Conservation (phyloP, 2,329 filamentous ascomycete genomes). For the Oidium heveae region DNA sequence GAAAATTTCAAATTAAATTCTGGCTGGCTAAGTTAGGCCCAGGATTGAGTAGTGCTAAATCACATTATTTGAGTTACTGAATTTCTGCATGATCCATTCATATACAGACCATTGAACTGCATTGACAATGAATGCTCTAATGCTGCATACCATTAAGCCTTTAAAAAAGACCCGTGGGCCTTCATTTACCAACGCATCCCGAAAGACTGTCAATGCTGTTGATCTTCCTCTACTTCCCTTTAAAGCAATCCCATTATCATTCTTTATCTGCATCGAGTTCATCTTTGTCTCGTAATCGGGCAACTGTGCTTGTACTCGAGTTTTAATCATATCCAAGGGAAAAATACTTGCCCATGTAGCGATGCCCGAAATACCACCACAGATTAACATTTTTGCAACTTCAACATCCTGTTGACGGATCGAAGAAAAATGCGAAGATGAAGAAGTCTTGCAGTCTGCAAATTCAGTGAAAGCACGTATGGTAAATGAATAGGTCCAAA, state of each 20-base stretch:
- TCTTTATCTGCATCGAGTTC: not conserved
- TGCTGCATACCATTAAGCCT: constrained; percentile 56
- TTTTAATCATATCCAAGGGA: constrained; percentile 80
- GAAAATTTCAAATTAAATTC: no score
- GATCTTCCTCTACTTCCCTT: constrained; percentile 11
- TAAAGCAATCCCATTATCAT: constrained; percentile 4
- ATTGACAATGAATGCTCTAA: constrained; percentile 76
- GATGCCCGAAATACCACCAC: constrained; percentile 68
- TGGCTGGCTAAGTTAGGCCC: constrained; percentile 8
- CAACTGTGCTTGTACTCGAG: constrained; percentile 57
- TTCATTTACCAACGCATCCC: constrained; percentile 35
- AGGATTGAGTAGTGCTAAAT: constrained; percentile 3
- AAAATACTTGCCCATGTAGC: constrained; percentile 80
- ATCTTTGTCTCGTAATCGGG: constrained; percentile 6
- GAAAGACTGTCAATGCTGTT: constrained; percentile 38
- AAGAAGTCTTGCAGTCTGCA: constrained; percentile 3
- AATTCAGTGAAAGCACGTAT: constrained; percentile 25
- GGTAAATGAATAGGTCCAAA: constrained; percentile 70
- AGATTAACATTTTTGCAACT: constrained; percentile 44
- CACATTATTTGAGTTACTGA: no score
- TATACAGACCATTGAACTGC: constrained; percentile 84
- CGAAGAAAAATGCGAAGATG: not conserved
- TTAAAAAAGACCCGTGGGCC: constrained; percentile 42
- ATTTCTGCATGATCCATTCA: constrained; percentile 54
- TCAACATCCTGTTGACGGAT: constrained; percentile 5